phyloP scores from a whole-genome alignment of 306 rosid species.

The Sicyos edulis region DNA sequence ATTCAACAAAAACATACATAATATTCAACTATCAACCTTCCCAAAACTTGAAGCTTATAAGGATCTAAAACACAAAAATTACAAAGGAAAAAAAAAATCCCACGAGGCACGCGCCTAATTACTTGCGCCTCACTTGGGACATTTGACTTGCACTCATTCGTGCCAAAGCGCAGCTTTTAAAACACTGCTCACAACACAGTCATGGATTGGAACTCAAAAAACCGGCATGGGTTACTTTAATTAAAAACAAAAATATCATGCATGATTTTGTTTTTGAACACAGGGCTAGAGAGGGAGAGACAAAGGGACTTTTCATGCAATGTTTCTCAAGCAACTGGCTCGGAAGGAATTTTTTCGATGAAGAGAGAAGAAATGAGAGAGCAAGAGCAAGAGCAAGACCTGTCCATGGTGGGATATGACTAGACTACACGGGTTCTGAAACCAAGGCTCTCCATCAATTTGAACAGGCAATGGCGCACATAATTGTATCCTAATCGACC shows the following conservation, averaged over 20 bases:
- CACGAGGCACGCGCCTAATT: no score
- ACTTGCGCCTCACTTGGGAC: no score
- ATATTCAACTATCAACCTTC: no score
- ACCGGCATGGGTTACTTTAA: not conserved
- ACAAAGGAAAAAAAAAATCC: no score
- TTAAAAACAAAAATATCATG: not conserved
- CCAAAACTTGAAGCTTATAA: no score
- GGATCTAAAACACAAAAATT: no score
- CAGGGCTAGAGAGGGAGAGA: not conserved
- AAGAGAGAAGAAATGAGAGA: constrained; percentile 17
- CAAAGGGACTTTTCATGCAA: constrained; percentile 5
- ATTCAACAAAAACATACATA: no score
- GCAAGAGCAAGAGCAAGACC: constrained; percentile 46
- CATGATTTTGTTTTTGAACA: not conserved
- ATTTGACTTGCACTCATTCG: no score
- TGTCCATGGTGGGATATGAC: constrained; percentile 85
- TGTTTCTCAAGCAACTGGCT: not conserved
- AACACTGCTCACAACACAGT: constrained; percentile 5
- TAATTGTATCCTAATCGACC: constrained; percentile 72
- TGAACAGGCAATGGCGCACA: constrained; percentile 83
- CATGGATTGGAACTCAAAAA: not conserved
- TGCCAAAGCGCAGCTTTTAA: no score
- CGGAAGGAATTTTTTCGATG: not conserved
- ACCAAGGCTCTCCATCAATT: constrained; percentile 98
- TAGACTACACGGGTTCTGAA: constrained; percentile 68